Evolutionary conservation across 1,284 basidiomycete genomes (phyloP).

Genomic region (Stygiomarasmius scandens): DNA sequence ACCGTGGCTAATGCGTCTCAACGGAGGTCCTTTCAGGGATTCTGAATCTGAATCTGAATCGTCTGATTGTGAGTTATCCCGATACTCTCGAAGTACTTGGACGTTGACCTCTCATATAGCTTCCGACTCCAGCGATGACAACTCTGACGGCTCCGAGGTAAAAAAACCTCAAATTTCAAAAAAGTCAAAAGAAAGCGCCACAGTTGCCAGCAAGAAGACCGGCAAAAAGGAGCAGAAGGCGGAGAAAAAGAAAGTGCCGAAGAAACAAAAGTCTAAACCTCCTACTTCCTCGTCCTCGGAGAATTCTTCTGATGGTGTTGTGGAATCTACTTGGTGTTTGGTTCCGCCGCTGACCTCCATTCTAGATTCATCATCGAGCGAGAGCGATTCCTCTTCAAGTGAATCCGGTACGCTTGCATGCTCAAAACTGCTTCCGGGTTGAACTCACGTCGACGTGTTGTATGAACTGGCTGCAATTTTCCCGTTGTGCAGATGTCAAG

Average conservation of each 20-base stretch:
- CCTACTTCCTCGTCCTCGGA: slow-evolving; percentile 1
- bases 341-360: not conserved
- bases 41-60: slow-evolving; percentile 29
- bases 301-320: not conserved
- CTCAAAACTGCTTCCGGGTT: not conserved
- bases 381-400: slow-evolving; percentile 2
- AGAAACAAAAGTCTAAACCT: not conserved
- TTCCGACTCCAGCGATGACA: slow-evolving; percentile 4
- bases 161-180: not conserved
- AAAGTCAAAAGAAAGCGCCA: not conserved
- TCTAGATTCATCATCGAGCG: slow-evolving; percentile 4
- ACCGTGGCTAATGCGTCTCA: not conserved
- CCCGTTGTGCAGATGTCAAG: not conserved
- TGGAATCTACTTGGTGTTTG: not conserved
- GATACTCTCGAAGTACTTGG: not conserved
- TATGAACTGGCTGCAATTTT: not conserved
- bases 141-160: slow-evolving; percentile 7
- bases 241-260: not conserved
- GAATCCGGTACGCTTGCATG: not conserved
- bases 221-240: not conserved
- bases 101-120: not conserved
- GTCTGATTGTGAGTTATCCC: slow-evolving; percentile 28
- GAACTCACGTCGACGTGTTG: not conserved
- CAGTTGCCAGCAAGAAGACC: not conserved
- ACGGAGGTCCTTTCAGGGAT: slow-evolving; percentile 9